Percentiles rank a stretch among this genome's conserved stretches.
These are phyloP conservation scores for Clavariopsis aquatica DNA, from an alignment of 495 filamentous ascomycete species.

Conservation along the genomic window DNA sequence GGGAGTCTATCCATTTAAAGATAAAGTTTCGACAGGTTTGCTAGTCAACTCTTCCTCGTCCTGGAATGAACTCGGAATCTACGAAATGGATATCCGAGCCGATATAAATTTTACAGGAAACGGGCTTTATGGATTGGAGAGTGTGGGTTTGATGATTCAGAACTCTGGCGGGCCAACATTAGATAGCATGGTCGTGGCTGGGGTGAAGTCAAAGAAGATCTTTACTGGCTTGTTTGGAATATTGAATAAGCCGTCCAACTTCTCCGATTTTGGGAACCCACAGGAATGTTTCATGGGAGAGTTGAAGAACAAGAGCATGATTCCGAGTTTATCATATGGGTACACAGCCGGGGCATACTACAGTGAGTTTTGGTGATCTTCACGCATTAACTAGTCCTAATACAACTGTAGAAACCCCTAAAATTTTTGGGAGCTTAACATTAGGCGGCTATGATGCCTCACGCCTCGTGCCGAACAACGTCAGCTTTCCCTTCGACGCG, in stretches of 20 bases:
- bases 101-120: conserved; percentile 21
- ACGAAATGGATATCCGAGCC: background rate
- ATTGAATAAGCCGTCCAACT: conserved; percentile 24
- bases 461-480: conserved; percentile 49
- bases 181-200: conserved; percentile 17
- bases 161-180: conserved; percentile 14
- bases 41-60: conserved; percentile 19
- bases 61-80: conserved; percentile 23
- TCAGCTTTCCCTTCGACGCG: conserved; percentile 50
- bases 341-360: conserved; percentile 60
- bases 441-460: conserved; percentile 58
- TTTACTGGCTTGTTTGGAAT: conserved; percentile 28
- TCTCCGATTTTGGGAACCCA: conserved; percentile 23
- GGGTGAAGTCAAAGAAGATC: conserved; percentile 26
- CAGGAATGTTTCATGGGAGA: conserved; percentile 23
- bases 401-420: conserved; percentile 45
- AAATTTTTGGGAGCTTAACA: conserved; percentile 53
- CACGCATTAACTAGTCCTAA: background rate
- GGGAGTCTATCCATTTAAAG: conserved; percentile 25
- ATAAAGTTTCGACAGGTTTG: conserved; percentile 7
- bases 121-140: conserved; percentile 30
- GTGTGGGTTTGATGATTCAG: conserved; percentile 15
- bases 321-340: conserved; percentile 54
- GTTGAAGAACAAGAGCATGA: conserved; percentile 33
- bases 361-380: conserved; percentile 37